Conservation (phyloP, 768 basidiomycete genomes). For the Phanerochaete sordida region DNA sequence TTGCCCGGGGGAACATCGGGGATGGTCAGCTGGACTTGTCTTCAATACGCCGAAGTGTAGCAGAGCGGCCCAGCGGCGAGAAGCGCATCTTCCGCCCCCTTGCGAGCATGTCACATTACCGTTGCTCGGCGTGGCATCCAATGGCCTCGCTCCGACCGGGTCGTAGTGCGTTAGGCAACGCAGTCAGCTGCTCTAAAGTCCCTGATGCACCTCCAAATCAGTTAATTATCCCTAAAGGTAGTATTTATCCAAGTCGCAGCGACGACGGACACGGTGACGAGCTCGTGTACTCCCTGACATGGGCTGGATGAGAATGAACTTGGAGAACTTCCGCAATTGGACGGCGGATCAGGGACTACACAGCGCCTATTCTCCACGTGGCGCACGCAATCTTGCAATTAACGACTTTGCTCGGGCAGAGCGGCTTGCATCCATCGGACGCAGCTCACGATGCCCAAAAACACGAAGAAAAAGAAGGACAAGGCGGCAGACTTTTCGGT, state of each 20-base stretch:
- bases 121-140: background rate
- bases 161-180: background rate
- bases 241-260: too few relatives aligned
- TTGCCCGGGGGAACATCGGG: background rate
- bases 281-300: too few relatives aligned
- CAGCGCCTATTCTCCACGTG: background rate
- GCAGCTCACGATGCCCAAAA: slow-evolving; percentile 69
- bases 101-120: background rate
- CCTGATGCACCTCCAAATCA: too few relatives aligned
- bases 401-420: background rate
- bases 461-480: slow-evolving; percentile 80
- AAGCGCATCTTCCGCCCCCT: background rate
- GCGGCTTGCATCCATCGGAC: background rate
- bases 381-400: background rate
- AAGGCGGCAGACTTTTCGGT: slow-evolving; percentile 88
- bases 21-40: slow-evolving; percentile 1
- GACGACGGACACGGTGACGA: too few relatives aligned
- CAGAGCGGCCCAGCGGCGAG: background rate
- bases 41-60: background rate
- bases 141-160: background rate
- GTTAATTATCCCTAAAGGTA: too few relatives aligned
- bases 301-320: background rate
- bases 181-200: background rate
- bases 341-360: background rate
- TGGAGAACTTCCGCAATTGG: background rate